A percentile compares a stretch with the other conserved stretches of the same genome.
These are phyloP conservation scores for Kwoniella sp. DNA, from an alignment of 768 basidiomycete species.

Conservation along the genomic window DNA sequence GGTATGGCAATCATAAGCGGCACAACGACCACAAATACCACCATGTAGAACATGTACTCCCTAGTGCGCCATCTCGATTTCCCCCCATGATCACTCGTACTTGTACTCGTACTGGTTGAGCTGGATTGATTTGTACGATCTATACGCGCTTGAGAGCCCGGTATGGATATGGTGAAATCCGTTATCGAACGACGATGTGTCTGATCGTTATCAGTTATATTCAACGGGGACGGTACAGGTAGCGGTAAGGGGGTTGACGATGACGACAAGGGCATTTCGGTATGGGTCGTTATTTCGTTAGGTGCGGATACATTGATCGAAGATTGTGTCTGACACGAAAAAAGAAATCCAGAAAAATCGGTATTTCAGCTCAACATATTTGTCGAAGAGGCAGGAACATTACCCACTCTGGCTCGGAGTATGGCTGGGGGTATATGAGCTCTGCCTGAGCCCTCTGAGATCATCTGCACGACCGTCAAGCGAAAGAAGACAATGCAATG, in stretches of 20 bases:
- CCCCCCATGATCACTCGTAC: not conserved
- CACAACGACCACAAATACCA: conserved; percentile 65
- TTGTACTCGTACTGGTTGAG: not conserved
- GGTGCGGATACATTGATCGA: not conserved
- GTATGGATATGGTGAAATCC: conserved; percentile 33
- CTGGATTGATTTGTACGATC: not conserved
- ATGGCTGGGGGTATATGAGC: not conserved
- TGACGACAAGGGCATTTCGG: not conserved
- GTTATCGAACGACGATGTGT: conserved; percentile 10
- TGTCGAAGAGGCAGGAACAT: not conserved
- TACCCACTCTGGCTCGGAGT: not conserved
- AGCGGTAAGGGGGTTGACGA: not conserved
- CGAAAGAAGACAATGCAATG: too few relatives aligned
- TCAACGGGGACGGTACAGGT: conserved; percentile 10
- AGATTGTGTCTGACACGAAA: not conserved
- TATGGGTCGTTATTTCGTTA: not conserved
- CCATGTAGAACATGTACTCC: conserved; percentile 78
- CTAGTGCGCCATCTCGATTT: conserved; percentile 71
- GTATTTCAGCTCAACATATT: not conserved
- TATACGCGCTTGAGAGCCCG: conserved; percentile 5
- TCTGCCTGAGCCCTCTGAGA: not conserved
- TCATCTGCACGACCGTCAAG: not conserved
- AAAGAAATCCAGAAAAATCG: not conserved
- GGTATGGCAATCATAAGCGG: conserved; percentile 78
- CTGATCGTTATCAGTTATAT: not conserved